These are phyloP conservation scores for Olyra latifolia DNA, from an alignment of 176 grass and related monocot genomes.

Conservation along the genomic window DNA sequence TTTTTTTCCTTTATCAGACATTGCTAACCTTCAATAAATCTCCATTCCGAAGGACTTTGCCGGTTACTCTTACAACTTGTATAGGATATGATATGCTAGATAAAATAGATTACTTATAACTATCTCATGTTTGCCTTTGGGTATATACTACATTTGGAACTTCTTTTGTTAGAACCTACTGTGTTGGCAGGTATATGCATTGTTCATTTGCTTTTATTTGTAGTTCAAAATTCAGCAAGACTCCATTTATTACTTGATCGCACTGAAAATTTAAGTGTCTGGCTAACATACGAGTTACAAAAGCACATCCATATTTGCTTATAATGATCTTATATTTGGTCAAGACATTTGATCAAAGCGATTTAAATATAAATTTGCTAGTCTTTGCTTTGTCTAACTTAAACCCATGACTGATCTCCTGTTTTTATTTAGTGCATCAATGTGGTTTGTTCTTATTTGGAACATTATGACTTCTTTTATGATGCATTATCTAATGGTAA, in stretches of 20 bases:
- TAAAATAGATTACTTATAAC: not conserved
- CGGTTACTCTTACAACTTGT: not conserved
- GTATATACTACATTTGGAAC: not conserved
- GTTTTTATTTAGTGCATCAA: not conserved
- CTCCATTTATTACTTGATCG: not conserved
- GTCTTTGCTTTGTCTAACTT: not conserved
- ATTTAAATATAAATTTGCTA: not conserved
- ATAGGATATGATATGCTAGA: not conserved
- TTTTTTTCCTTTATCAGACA: not conserved
- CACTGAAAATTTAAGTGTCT: not conserved
- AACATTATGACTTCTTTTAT: too few species aligned
- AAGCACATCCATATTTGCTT: not conserved
- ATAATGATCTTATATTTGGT: not conserved
- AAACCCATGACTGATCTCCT: not conserved
- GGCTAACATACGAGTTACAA: not conserved
- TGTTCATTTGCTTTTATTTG: not conserved
- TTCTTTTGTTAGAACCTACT: not conserved
- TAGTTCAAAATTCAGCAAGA: not conserved
- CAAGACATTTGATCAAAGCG: not conserved
- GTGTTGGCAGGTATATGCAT: not conserved
- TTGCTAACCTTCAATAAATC: not conserved
- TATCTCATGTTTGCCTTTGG: not conserved
- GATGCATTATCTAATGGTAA: too few species aligned
- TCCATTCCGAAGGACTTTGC: not conserved
- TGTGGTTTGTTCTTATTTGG: not conserved